Evolutionary conservation across 163 green algal genomes (phyloP).

Genomic region (Coccomyxa subellipsoidea): DNA sequence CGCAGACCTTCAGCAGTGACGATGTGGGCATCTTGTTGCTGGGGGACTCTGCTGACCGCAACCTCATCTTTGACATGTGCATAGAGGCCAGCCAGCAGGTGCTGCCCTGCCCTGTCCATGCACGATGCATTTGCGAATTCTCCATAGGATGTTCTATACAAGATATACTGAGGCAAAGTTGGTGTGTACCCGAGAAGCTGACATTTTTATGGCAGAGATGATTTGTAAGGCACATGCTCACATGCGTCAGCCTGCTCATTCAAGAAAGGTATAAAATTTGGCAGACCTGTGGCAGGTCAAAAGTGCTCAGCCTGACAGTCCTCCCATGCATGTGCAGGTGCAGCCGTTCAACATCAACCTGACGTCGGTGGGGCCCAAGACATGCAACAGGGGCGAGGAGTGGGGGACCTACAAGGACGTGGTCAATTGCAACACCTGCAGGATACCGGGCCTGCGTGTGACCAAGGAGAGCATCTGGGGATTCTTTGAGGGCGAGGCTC

Average conservation of each 20-base stretch:
- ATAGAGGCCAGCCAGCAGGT: conserved; percentile 12
- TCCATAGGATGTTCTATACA: too few species aligned
- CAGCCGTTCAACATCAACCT: conserved; percentile 8
- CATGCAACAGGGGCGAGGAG: neutral
- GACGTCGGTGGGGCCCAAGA: neutral
- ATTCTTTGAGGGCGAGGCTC: neutral
- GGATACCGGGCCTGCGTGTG: conserved; percentile 7
- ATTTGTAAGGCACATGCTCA: too few species aligned
- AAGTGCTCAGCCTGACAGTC: neutral
- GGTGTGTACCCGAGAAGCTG: too few species aligned
- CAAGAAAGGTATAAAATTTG: too few species aligned
- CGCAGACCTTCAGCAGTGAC: neutral
- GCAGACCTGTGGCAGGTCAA: too few species aligned
- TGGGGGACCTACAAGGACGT: conserved; percentile 9
- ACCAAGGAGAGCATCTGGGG: conserved; percentile 11
- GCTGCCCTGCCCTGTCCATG: neutral
- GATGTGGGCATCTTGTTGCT: conserved; percentile 5
- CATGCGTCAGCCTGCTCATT: too few species aligned
- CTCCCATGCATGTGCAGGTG: neutral
- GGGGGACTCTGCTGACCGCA: neutral
- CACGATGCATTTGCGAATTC: too few species aligned
- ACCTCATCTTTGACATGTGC: conserved; percentile 8
- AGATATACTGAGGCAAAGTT: too few species aligned
- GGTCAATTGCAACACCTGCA: conserved; percentile 12
- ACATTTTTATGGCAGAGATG: too few species aligned